These are phyloP conservation scores for Chrysopogon serrulatus DNA, from an alignment of 176 grass and related monocot genomes.

Conservation along the genomic window DNA sequence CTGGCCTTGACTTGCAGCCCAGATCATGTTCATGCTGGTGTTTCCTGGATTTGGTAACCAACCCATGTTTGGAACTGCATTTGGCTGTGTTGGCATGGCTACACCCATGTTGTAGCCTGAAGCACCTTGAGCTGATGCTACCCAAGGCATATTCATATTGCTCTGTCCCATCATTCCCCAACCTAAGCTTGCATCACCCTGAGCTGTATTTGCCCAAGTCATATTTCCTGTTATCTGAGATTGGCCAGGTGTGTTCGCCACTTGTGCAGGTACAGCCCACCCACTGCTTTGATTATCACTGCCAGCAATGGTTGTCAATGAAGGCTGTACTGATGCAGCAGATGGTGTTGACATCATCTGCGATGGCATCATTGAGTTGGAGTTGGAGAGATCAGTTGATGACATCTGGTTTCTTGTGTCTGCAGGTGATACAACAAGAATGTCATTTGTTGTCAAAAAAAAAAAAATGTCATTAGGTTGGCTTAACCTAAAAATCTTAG, in stretches of 20 bases:
- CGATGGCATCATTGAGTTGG: slow-evolving; percentile 31
- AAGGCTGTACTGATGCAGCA: slow-evolving; percentile 34
- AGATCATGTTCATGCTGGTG: slow-evolving; percentile 58
- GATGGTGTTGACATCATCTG: slow-evolving; percentile 35
- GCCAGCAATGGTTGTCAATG: not conserved
- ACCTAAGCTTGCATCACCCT: slow-evolving; percentile 56
- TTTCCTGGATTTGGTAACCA: slow-evolving; percentile 69
- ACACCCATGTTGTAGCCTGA: slow-evolving; percentile 75
- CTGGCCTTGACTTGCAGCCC: slow-evolving; percentile 37
- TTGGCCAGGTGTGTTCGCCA: slow-evolving; percentile 48
- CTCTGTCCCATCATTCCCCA: slow-evolving; percentile 52
- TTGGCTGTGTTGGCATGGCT: slow-evolving; percentile 45
- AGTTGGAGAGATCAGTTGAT: slow-evolving; percentile 39
- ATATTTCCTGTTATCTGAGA: slow-evolving; percentile 46
- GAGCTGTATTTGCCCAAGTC: slow-evolving; percentile 51
- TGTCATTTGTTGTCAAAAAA: no score
- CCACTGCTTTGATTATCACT: slow-evolving; percentile 42
- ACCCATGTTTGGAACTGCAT: slow-evolving; percentile 50
- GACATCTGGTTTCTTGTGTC: slow-evolving; percentile 30
- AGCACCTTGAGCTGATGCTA: slow-evolving; percentile 49
- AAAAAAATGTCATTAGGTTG: not conserved
- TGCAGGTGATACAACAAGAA: slow-evolving; percentile 26
- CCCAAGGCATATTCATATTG: slow-evolving; percentile 61
- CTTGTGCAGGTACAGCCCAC: slow-evolving; percentile 41
- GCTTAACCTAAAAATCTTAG: not conserved